Conservation (phyloP, 495 filamentous ascomycete genomes). For the Neurospora intermedia region DNA sequence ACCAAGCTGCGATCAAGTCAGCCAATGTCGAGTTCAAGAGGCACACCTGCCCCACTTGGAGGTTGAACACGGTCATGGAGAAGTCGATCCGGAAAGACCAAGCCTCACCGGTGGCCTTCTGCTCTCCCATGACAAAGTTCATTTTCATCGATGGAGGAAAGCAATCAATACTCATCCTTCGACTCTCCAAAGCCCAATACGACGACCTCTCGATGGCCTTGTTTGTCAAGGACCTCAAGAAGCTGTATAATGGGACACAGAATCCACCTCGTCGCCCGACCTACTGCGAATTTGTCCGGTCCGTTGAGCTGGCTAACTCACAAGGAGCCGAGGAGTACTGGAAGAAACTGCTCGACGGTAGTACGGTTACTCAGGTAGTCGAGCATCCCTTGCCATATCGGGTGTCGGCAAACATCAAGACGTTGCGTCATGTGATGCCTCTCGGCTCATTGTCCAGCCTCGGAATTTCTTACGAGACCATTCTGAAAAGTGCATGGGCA, state of each 20-base stretch:
- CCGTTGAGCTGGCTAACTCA: slow-evolving; percentile 21
- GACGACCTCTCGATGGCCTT: slow-evolving; percentile 32
- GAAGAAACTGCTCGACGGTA: slow-evolving; percentile 29
- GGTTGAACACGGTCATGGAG: slow-evolving; percentile 22
- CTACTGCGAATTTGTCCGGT: slow-evolving; percentile 34
- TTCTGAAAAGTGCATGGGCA: slow-evolving; percentile 38
- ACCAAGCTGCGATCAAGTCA: slow-evolving; percentile 33
- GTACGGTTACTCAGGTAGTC: slow-evolving; percentile 32
- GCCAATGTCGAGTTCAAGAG: slow-evolving; percentile 29
- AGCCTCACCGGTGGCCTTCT: slow-evolving; percentile 24
- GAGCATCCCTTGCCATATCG: slow-evolving; percentile 27
- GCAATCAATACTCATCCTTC: slow-evolving; percentile 32
- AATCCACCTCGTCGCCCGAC: slow-evolving; percentile 23
- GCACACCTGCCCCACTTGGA: slow-evolving; percentile 31
- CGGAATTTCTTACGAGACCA: slow-evolving; percentile 28
- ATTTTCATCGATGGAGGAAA: slow-evolving; percentile 35
- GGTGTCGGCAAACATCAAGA: slow-evolving; percentile 23
- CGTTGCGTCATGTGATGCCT: slow-evolving; percentile 25
- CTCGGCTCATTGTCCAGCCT: slow-evolving; percentile 24
- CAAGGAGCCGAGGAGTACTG: slow-evolving; percentile 32
- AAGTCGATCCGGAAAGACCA: slow-evolving; percentile 35
- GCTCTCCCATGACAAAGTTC: slow-evolving; percentile 35
- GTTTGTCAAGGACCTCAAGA: slow-evolving; percentile 32
- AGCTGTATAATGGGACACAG: slow-evolving; percentile 28
- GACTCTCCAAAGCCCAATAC: slow-evolving; percentile 37